Conservation (phyloP, 139 green algal genomes). For the Prasinococcaceae sp. region DNA sequence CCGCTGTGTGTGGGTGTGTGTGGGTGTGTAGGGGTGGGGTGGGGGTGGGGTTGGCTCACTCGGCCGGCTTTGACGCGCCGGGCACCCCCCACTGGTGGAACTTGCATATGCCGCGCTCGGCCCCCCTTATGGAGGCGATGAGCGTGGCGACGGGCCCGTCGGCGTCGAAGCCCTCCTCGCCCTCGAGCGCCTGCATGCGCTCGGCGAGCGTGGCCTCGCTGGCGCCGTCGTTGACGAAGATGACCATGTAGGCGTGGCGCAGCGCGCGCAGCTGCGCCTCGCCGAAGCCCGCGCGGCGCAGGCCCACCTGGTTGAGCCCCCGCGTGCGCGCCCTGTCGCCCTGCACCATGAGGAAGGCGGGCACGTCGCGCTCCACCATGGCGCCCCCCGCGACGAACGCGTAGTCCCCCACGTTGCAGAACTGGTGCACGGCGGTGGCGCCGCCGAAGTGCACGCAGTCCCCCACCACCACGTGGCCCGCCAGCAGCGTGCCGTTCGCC, state of each 20-base stretch:
- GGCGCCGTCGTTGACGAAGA: too few species aligned
- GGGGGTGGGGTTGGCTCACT: too few species aligned
- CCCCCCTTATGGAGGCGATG: too few species aligned
- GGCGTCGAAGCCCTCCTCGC: too few species aligned
- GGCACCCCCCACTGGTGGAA: too few species aligned
- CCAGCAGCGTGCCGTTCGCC: conserved; percentile 26
- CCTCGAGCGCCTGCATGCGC: too few species aligned
- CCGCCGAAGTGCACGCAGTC: conserved; percentile 27
- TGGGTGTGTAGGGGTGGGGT: too few species aligned
- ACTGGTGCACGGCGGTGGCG: conserved; percentile 27
- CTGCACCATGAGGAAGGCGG: conserved; percentile 9
- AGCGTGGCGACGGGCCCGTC: too few species aligned
- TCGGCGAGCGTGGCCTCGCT: too few species aligned
- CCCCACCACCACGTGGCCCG: conserved; percentile 26
- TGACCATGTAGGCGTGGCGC: neutral
- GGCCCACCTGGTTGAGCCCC: conserved; percentile 25
- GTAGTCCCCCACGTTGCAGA: conserved; percentile 28
- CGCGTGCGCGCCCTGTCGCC: conserved; percentile 25
- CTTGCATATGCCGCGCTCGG: too few species aligned
- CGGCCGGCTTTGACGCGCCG: too few species aligned
- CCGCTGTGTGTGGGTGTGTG: too few species aligned
- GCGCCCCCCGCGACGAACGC: conserved; percentile 25
- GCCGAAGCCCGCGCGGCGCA: conserved; percentile 24
- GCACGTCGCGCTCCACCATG: conserved; percentile 15
- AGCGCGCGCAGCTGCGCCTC: conserved; percentile 8